These are phyloP conservation scores for Colletotrichum caudatum DNA, from an alignment of 2,329 filamentous ascomycete genomes.

Conservation along the genomic window DNA sequence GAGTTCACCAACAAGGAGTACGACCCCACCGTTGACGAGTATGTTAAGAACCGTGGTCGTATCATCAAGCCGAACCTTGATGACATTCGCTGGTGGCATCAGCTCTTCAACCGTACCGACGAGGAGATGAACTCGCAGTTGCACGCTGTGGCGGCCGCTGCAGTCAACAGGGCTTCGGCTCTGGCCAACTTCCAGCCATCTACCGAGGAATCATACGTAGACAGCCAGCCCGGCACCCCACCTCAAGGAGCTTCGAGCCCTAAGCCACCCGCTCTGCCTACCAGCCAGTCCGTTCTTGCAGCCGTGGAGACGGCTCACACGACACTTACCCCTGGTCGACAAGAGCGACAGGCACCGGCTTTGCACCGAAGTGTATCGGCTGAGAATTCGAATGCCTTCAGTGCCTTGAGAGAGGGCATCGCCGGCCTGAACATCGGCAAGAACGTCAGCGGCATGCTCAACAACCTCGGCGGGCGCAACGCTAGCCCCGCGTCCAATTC, in stretches of 20 bases:
- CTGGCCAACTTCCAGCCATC: slow-evolving; percentile 44
- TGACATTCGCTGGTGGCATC: slow-evolving; percentile 94
- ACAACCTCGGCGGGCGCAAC: slow-evolving; percentile 49
- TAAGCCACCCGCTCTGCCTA: slow-evolving; percentile 51
- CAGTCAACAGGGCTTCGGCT: slow-evolving; percentile 52
- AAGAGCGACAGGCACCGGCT: slow-evolving; percentile 44
- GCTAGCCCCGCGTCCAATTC: slow-evolving; percentile 42
- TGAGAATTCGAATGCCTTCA: slow-evolving; percentile 59
- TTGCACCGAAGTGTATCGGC: slow-evolving; percentile 60
- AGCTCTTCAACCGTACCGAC: slow-evolving; percentile 86
- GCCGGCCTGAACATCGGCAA: slow-evolving; percentile 62
- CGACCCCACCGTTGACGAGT: slow-evolving; percentile 80
- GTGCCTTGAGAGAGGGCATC: slow-evolving; percentile 62
- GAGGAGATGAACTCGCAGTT: slow-evolving; percentile 89
- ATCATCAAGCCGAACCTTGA: slow-evolving; percentile 83
- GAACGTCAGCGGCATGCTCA: slow-evolving; percentile 58
- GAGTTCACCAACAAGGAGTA: slow-evolving; percentile 90
- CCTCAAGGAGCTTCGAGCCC: slow-evolving; percentile 49
- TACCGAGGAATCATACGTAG: slow-evolving; percentile 42
- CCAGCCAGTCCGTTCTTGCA: slow-evolving; percentile 66
- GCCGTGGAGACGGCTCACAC: slow-evolving; percentile 70
- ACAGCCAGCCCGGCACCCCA: slow-evolving; percentile 46
- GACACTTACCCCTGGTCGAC: slow-evolving; percentile 59
- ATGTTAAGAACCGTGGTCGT: slow-evolving; percentile 81
- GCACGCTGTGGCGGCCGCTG: slow-evolving; percentile 65